These are phyloP conservation scores for Neurospora sp. DNA, from an alignment of 495 filamentous ascomycete genomes.

Conservation along the genomic window DNA sequence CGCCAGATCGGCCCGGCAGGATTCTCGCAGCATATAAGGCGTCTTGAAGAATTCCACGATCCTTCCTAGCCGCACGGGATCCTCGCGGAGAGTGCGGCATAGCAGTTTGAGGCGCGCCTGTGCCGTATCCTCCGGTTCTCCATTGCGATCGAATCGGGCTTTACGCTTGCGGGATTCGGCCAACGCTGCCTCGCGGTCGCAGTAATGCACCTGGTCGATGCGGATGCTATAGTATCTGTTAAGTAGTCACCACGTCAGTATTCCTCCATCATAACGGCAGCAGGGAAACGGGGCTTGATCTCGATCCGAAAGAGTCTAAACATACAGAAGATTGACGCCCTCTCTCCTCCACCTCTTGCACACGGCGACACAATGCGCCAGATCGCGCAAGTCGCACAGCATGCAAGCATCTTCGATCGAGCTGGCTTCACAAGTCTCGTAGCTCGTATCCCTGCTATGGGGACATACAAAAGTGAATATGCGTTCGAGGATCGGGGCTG, in stretches of 20 bases:
- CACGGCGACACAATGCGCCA: slow-evolving; percentile 67
- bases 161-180: slow-evolving; percentile 65
- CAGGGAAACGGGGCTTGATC: not conserved
- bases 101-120: slow-evolving; percentile 66
- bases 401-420: slow-evolving; percentile 78
- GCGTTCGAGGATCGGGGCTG: slow-evolving; percentile 50
- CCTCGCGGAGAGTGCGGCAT: slow-evolving; percentile 68
- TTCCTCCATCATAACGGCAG: not conserved
- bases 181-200: slow-evolving; percentile 71
- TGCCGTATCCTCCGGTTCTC: slow-evolving; percentile 66
- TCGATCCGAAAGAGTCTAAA: slow-evolving; percentile 4
- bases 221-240: slow-evolving; percentile 77
- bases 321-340: slow-evolving; percentile 51
- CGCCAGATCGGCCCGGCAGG: slow-evolving; percentile 72
- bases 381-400: slow-evolving; percentile 89
- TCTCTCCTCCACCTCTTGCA: slow-evolving; percentile 58
- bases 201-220: slow-evolving; percentile 93
- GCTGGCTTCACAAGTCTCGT: slow-evolving; percentile 73
- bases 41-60: slow-evolving; percentile 72
- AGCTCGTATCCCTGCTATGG: slow-evolving; percentile 64
- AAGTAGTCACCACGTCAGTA: slow-evolving; percentile 5
- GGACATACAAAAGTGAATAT: slow-evolving; percentile 82
- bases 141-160: slow-evolving; percentile 64
- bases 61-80: slow-evolving; percentile 48
- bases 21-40: slow-evolving; percentile 94